These are phyloP conservation scores for Podila minutissima DNA, from an alignment of 192 early-diverging fungal species.

Conservation along the genomic window DNA sequence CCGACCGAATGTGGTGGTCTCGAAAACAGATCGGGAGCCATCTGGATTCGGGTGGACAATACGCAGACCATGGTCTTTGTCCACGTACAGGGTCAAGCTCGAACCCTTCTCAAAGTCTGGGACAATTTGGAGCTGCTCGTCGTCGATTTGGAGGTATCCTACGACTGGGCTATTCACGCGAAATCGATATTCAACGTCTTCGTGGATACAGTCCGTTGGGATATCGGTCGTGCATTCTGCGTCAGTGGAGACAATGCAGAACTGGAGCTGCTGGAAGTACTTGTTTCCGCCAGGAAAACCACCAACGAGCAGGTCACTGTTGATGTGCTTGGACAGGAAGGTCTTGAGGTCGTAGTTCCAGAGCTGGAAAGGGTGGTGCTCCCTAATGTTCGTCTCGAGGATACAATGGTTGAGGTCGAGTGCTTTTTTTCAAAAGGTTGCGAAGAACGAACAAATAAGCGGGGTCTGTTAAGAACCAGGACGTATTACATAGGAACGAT, in stretches of 20 bases:
- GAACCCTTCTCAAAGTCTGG: background rate
- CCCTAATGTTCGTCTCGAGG: background rate
- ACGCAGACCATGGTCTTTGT: conserved; percentile 12
- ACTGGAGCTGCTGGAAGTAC: background rate
- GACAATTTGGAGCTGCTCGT: background rate
- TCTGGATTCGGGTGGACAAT: background rate
- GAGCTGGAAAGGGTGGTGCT: background rate
- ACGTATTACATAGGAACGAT: no score
- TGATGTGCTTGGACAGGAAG: background rate
- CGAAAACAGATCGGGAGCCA: background rate
- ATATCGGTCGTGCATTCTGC: background rate
- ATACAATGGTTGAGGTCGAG: background rate
- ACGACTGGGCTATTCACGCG: no score
- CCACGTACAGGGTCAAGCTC: background rate
- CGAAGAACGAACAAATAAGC: no score
- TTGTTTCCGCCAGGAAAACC: background rate
- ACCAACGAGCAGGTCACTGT: background rate
- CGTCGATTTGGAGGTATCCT: background rate
- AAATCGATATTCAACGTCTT: background rate
- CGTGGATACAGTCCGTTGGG: background rate
- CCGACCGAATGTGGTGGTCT: background rate
- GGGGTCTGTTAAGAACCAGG: no score
- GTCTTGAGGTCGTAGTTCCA: background rate
- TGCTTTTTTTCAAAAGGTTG: no score
- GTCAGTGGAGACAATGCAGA: background rate